Evolutionary conservation across 352 stramenopile species (phyloP).

Genomic region (Globisporangium irregulare): DNA sequence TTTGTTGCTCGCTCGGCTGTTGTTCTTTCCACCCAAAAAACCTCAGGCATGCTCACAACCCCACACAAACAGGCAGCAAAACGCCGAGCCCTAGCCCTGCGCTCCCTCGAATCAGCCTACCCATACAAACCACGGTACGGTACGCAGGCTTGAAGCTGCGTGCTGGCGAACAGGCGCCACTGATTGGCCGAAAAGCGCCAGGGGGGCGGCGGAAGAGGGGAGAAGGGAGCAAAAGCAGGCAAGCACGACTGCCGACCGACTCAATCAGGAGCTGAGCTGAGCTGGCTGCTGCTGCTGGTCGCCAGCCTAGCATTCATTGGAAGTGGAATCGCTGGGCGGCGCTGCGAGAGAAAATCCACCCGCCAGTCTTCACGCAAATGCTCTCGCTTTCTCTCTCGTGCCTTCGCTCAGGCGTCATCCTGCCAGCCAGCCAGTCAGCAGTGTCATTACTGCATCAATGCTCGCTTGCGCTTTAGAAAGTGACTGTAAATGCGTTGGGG

Average conservation of each 20-base stretch:
- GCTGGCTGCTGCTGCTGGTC: not conserved
- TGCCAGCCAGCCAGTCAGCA: not conserved
- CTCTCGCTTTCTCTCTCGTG: not conserved
- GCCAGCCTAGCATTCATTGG: not conserved
- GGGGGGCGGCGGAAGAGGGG: not conserved
- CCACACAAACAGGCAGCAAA: not conserved
- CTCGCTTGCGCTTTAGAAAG: not conserved
- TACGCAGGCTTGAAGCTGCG: constrained; percentile 7
- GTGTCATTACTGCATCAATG: not conserved
- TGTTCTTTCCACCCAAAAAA: constrained; percentile 4
- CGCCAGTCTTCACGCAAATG: not conserved
- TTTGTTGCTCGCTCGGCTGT: not conserved
- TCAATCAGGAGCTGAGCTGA: not conserved
- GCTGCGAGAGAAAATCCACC: not conserved
- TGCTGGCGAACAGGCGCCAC: not conserved
- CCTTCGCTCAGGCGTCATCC: not conserved
- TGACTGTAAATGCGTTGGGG: not conserved
- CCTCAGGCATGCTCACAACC: not conserved
- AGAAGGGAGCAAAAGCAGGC: not conserved
- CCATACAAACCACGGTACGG: constrained; percentile 2
- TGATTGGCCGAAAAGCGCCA: not conserved
- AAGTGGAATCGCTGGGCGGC: too few species aligned
- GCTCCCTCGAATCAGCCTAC: not conserved
- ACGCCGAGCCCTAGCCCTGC: not conserved
- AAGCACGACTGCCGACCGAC: constrained; percentile 8